These are phyloP conservation scores for Diddensiella santjacobensis DNA, from an alignment of 805 yeast genomes.

Conservation along the genomic window DNA sequence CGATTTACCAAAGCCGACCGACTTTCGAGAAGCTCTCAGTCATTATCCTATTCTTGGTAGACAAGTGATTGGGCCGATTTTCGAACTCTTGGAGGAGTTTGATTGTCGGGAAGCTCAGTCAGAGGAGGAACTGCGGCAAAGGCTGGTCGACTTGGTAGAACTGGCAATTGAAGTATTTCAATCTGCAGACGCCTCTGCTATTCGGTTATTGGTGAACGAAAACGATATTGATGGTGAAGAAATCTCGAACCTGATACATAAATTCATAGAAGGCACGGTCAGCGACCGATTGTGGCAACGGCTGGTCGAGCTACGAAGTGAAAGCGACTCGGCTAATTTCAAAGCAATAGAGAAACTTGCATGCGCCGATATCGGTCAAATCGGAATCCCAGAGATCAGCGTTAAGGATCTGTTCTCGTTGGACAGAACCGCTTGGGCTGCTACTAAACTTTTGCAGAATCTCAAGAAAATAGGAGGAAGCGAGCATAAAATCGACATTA, in stretches of 20 bases:
- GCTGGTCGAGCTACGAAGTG: constrained; percentile 32
- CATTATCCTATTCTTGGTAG: constrained; percentile 39
- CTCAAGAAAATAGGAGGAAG: constrained; percentile 33
- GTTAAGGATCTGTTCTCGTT: constrained; percentile 28
- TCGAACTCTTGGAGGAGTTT: constrained; percentile 38
- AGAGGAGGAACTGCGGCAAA: constrained; percentile 32
- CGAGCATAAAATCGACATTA: constrained; percentile 28
- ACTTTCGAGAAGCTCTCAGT: constrained; percentile 40
- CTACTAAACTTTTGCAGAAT: constrained; percentile 50
- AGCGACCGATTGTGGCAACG: constrained; percentile 64
- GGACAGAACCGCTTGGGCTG: constrained; percentile 47
- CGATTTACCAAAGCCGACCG: background rate
- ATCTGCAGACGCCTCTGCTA: constrained; percentile 27
- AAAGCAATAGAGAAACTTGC: constrained; percentile 27
- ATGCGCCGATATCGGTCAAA: constrained; percentile 40
- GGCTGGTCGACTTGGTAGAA: constrained; percentile 31
- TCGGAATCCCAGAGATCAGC: constrained; percentile 37
- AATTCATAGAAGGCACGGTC: constrained; percentile 66
- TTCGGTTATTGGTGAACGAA: constrained; percentile 27
- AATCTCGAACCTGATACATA: constrained; percentile 52
- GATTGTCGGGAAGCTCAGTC: constrained; percentile 31
- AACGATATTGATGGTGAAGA: constrained; percentile 31
- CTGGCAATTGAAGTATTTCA: constrained; percentile 36
- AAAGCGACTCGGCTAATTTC: constrained; percentile 24
- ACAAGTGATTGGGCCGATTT: constrained; percentile 40